Evolutionary conservation across 768 basidiomycete species (phyloP), one percentile per base, ranked within the genome.

Genomic region (Lanmaoa rubissima): DNA sequence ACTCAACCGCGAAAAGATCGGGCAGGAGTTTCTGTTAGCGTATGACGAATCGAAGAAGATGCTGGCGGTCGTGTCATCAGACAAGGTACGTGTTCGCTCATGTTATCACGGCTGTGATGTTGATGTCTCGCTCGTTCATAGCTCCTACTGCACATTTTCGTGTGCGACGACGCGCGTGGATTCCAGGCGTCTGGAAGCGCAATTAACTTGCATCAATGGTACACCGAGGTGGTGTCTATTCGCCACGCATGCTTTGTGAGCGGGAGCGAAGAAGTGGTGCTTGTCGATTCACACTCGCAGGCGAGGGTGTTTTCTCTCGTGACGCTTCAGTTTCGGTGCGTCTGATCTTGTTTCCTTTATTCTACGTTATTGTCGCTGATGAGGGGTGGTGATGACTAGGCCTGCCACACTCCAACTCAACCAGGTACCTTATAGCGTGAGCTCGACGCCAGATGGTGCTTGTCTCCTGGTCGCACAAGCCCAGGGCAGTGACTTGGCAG

Each of bases 241-340:
- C 55, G 47, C 2, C 70, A 71, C 16, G 71, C 76, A 1, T 74
- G 76, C 41, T 83, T 85, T 54, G 72, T 82, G 2, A 67, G 68
- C 45, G 81, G 81, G 6, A 76, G 63, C 34, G 83, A 86, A 58
- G 85, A 86, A 53, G 47, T 86, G 3, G 60, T 81, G 0, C 63
- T 86, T 0, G 69, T 84, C 5, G 84, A 86, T 56, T 73, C 74
- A 0, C 59, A 55, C 4, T 69, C 70, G 0, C 73, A 74, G 16
- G 80, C 74, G 1, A 70, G 84, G 17, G 73, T 85, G n/a, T 84
- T 77, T 58, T 85, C 84, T 1, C 60, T 83, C 45, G 69, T 80
- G 3, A 80, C 81, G 0, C 75, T 79, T 53, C 79, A 82, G 46
- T 84, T 82, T 54, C 68, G 83, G 83, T 83, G 32, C 31, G 72